These are phyloP conservation scores for Globisporangium abappressorium DNA, from an alignment of 352 stramenopile species.

Conservation along the genomic window DNA sequence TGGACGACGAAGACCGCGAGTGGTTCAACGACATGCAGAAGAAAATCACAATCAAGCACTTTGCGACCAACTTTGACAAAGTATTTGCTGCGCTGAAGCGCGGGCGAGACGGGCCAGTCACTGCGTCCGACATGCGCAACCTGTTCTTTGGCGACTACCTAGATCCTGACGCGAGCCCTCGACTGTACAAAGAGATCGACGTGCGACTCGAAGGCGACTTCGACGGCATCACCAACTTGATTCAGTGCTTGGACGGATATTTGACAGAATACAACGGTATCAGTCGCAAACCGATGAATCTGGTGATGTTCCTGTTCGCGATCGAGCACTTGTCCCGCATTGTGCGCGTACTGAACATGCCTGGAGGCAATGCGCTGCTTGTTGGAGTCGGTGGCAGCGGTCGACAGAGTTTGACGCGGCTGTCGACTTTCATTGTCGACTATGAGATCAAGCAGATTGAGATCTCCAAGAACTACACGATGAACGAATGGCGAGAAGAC, in stretches of 20 bases:
- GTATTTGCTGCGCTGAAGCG: constrained; percentile 81
- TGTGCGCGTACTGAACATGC: constrained; percentile 93
- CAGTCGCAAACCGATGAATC: constrained; percentile 93
- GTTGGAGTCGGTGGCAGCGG: constrained; percentile 93
- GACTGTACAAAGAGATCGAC: constrained; percentile 82
- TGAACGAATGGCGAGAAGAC: constrained; percentile 94
- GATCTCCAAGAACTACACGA: constrained; percentile 94
- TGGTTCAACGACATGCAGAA: constrained; percentile 92
- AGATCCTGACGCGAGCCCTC: constrained; percentile 67
- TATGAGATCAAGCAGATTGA: constrained; percentile 94
- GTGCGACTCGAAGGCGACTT: constrained; percentile 60
- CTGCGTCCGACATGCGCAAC: constrained; percentile 80
- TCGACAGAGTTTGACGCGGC: constrained; percentile 88
- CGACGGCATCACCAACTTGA: constrained; percentile 78
- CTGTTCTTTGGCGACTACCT: constrained; percentile 94
- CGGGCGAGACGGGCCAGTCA: constrained; percentile 66
- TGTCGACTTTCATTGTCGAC: constrained; percentile 92
- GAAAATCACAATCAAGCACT: constrained; percentile 87
- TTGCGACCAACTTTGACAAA: constrained; percentile 86
- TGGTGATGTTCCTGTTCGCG: constrained; percentile 96
- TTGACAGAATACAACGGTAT: constrained; percentile 91
- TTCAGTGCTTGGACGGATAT: constrained; percentile 87
- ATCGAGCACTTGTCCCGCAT: constrained; percentile 94
- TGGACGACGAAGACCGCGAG: constrained; percentile 89
- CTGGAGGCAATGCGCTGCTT: constrained; percentile 90